These are phyloP conservation scores for Xylariales sp. DNA, from an alignment of 2,329 filamentous ascomycete species.

Conservation along the genomic window DNA sequence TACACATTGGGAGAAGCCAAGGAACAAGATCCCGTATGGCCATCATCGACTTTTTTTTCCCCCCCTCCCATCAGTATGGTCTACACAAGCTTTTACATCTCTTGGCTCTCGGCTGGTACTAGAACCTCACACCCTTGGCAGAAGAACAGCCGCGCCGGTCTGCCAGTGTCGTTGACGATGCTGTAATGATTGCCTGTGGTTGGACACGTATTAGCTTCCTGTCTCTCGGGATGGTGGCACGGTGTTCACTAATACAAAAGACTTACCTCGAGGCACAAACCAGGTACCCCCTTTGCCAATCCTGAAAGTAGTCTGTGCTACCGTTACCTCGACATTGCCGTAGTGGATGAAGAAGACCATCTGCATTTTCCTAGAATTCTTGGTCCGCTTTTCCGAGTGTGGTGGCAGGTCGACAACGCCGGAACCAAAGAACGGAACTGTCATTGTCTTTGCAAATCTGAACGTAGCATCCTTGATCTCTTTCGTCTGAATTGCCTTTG, in stretches of 20 bases:
- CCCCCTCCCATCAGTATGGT: background rate
- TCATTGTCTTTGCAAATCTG: constrained; percentile 83
- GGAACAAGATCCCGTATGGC: no score
- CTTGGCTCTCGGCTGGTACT: constrained; percentile 19
- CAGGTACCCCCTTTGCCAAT: constrained; percentile 86
- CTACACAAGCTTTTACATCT: constrained; percentile 6
- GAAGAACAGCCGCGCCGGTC: constrained; percentile 80
- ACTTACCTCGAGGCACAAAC: constrained; percentile 90
- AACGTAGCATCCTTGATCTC: constrained; percentile 67
- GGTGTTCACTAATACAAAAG: constrained; percentile 8
- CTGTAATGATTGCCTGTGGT: constrained; percentile 83
- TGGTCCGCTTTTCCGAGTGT: constrained; percentile 77
- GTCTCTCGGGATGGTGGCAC: background rate
- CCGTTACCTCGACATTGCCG: constrained; percentile 75
- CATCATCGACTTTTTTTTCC: no score
- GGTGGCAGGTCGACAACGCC: constrained; percentile 87
- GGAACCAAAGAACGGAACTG: constrained; percentile 79
- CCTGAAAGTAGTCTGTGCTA: constrained; percentile 72
- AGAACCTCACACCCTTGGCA: constrained; percentile 72
- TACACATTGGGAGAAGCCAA: no score
- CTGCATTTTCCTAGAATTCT: constrained; percentile 94
- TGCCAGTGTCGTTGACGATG: constrained; percentile 75
- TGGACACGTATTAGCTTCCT: constrained; percentile 9
- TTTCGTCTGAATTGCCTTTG: constrained; percentile 50
- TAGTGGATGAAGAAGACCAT: constrained; percentile 91